These are phyloP conservation scores for Metschnikowia colocasiae DNA, from an alignment of 805 yeast species.

Conservation along the genomic window DNA sequence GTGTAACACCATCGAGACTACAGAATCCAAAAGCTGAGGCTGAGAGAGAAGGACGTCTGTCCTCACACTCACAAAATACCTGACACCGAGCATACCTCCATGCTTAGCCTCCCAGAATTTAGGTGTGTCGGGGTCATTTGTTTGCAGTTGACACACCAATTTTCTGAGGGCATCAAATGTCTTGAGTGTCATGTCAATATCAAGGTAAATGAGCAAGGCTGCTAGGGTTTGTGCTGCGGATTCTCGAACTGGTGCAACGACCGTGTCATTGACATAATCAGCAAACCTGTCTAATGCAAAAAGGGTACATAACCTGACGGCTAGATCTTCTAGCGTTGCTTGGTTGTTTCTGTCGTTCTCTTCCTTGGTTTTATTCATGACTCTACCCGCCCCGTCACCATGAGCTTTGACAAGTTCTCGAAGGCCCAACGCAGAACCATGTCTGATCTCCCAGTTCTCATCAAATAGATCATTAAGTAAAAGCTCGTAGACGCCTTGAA, in stretches of 20 bases:
- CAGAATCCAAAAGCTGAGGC: slow-evolving; percentile 59
- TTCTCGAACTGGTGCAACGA: slow-evolving; percentile 97
- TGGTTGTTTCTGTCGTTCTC: slow-evolving; percentile 67
- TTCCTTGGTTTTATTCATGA: slow-evolving; percentile 53
- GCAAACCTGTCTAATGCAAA: slow-evolving; percentile 95
- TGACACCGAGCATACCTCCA: slow-evolving; percentile 92
- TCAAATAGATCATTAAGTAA: slow-evolving; percentile 74
- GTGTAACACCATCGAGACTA: slow-evolving; percentile 80
- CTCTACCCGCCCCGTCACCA: slow-evolving; percentile 82
- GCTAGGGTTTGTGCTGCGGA: slow-evolving; percentile 94
- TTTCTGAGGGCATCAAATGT: slow-evolving; percentile 64
- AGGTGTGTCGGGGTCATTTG: slow-evolving; percentile 43
- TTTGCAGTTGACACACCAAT: slow-evolving; percentile 59
- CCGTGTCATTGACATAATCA: slow-evolving; percentile 95
- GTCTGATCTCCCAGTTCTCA: slow-evolving; percentile 91
- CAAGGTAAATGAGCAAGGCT: slow-evolving; percentile 75
- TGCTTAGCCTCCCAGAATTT: slow-evolving; percentile 95
- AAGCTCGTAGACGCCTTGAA: slow-evolving; percentile 87
- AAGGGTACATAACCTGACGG: slow-evolving; percentile 77
- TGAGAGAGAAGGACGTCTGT: slow-evolving; percentile 67
- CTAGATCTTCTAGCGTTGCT: slow-evolving; percentile 78
- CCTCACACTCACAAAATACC: slow-evolving; percentile 88
- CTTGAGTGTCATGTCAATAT: slow-evolving; percentile 51
- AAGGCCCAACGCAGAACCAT: slow-evolving; percentile 90
- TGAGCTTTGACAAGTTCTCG: slow-evolving; percentile 82